Conservation (phyloP, 108 stramenopile species). For the Pseudonitzschia multistriata region DNA sequence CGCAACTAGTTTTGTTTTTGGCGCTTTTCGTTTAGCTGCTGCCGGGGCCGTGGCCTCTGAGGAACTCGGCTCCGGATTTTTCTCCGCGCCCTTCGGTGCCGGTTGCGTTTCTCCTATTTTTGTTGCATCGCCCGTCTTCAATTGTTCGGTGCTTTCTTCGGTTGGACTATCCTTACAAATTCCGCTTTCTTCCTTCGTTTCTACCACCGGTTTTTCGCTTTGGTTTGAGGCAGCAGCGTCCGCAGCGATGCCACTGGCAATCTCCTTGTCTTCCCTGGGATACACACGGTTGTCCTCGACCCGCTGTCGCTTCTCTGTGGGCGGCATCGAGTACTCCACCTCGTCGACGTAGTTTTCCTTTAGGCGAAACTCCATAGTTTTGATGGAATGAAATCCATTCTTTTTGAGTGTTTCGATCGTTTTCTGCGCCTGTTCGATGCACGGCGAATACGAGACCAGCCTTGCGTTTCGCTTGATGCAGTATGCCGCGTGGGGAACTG, state of each 20-base stretch:
- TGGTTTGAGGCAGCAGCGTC: slow-evolving; percentile 1
- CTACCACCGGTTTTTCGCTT: neutral
- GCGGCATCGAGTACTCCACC: slow-evolving; percentile 51
- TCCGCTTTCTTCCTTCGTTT: slow-evolving; percentile 8
- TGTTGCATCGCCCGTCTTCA: no score
- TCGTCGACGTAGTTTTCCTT: slow-evolving; percentile 81
- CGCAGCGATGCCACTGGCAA: neutral
- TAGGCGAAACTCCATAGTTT: slow-evolving; percentile 86
- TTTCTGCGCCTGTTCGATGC: slow-evolving; percentile 93
- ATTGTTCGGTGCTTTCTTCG: neutral
- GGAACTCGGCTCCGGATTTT: neutral
- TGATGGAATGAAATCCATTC: slow-evolving; percentile 75
- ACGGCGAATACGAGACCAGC: slow-evolving; percentile 90
- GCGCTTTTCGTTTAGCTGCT: neutral
- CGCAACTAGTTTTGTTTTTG: slow-evolving; percentile 60
- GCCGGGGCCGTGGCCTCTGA: neutral
- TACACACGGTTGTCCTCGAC: slow-evolving; percentile 20
- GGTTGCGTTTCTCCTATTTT: slow-evolving; percentile 1
- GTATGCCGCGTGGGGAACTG: slow-evolving; percentile 81
- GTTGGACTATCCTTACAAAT: neutral
- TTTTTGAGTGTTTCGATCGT: slow-evolving; percentile 54
- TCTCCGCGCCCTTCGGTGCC: slow-evolving; percentile 6
- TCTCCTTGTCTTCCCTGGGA: slow-evolving; percentile 8
- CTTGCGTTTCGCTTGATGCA: slow-evolving; percentile 68
- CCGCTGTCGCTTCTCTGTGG: slow-evolving; percentile 47